A percentile compares a stretch with the other conserved stretches of the same genome.
Evolutionary conservation across 129 eudicot genomes (phyloP).

Genomic region (Pittosporum tobira): DNA sequence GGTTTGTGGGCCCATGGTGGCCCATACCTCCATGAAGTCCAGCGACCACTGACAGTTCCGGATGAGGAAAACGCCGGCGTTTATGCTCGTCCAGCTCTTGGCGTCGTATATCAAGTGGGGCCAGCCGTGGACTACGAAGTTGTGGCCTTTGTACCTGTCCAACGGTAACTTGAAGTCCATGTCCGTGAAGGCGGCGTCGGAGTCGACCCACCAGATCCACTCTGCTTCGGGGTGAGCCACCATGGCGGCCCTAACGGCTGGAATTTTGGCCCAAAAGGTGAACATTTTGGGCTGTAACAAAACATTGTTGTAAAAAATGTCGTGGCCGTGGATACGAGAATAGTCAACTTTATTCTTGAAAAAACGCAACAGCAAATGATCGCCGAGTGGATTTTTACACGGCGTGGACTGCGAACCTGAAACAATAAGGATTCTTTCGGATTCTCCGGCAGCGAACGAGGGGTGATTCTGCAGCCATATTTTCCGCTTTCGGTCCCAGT

Average conservation of each 20-base stretch:
- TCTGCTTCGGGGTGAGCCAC: constrained; percentile 92
- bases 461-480: constrained; percentile 64
- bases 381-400: constrained; percentile 67
- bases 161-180: constrained; percentile 71
- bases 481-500: constrained; percentile 65
- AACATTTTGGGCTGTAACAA: constrained; percentile 60
- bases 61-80: constrained; percentile 79
- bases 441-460: constrained; percentile 31
- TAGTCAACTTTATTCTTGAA: constrained; percentile 91
- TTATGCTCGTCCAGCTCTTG: constrained; percentile 77
- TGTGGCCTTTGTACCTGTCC: constrained; percentile 44
- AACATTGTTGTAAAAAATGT: constrained; percentile 68
- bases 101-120: constrained; percentile 34
- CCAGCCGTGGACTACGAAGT: constrained; percentile 78
- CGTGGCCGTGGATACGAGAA: constrained; percentile 71
- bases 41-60: constrained; percentile 83
- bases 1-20: constrained; percentile 65
- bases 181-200: constrained; percentile 75
- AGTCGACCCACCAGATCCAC: constrained; percentile 98
- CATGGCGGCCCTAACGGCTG: constrained; percentile 70
- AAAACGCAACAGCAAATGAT: constrained; percentile 46
- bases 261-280: constrained; percentile 76
- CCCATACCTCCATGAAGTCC: constrained; percentile 80
- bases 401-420: constrained; percentile 80
- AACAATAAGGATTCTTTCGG: constrained; percentile 43